Percentiles rank a stretch among this genome's conserved stretches.
These are phyloP conservation scores for Auriscalpium vulgare DNA, from an alignment of 768 basidiomycete species.

Conservation along the genomic window DNA sequence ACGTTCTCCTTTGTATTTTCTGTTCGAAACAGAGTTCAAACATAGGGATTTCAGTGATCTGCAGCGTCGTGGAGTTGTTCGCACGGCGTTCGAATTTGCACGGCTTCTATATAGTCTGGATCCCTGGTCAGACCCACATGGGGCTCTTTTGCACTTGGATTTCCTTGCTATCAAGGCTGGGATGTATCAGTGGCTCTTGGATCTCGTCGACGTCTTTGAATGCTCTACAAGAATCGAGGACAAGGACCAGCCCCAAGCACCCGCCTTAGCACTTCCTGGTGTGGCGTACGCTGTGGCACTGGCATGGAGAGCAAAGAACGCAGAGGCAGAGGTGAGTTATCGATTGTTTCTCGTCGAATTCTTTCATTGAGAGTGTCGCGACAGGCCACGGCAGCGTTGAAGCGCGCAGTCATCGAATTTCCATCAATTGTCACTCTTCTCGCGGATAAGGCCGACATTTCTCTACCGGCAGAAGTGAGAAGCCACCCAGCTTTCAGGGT, in stretches of 20 bases:
- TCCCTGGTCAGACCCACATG: conserved; percentile 85
- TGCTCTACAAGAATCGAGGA: not conserved
- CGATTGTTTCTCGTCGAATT: not conserved
- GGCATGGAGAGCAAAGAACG: conserved; percentile 39
- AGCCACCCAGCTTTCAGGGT: conserved; percentile 60
- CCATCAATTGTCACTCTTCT: conserved; percentile 77
- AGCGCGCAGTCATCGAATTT: conserved; percentile 67
- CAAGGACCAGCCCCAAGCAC: conserved; percentile 29
- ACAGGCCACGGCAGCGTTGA: conserved; percentile 59
- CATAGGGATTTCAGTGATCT: conserved; percentile 47
- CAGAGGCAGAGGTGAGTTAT: not conserved
- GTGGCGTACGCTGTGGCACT: conserved; percentile 70
- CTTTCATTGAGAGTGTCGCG: conserved; percentile 37
- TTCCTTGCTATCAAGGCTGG: conserved; percentile 76
- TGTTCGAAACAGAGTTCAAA: too few relatives aligned
- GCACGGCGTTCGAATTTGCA: conserved; percentile 88
- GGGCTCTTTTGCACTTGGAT: conserved; percentile 75
- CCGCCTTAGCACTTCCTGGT: conserved; percentile 56
- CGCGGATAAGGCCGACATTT: conserved; percentile 77
- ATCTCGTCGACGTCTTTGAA: conserved; percentile 48
- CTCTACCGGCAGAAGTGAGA: conserved; percentile 49
- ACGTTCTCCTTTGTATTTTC: conserved; percentile 19
- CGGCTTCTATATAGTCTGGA: conserved; percentile 81
- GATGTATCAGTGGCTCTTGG: conserved; percentile 75
- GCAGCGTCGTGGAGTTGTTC: conserved; percentile 79